Base-by-base conservation (phyloP, 495 filamentous ascomycete genomes). In the Xylona heveae region DNA sequence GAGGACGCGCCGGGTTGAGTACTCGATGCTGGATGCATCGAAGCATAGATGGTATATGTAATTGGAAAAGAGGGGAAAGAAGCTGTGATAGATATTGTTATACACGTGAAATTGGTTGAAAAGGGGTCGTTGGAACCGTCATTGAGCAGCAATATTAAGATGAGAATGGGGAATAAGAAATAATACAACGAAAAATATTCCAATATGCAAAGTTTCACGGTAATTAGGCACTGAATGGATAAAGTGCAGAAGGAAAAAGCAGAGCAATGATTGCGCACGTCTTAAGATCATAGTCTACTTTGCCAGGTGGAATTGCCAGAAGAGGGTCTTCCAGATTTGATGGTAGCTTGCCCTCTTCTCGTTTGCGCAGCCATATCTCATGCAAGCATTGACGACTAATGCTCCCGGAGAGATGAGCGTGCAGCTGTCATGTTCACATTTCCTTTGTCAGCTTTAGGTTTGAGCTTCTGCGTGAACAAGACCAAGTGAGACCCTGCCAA, bases 1-100 rank as follows among this genome's bases (percentile, higher is more conserved):
- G n/a, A 88, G 60, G 5, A 88, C 77, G 19, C 66, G 61, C 26
- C 53, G 55, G 5, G 79, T 84, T 30, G 76, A 65, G 47, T 64
- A 64, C 35, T 46, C 45, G 15, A 88, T 49, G 39, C 62, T 64
- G 2, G 51, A 41, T 8, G 54, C 43, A 40, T 71, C 66, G 45
- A 67, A 67, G 51, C 70, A 61, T 8, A 88, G 64, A 34, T 61
- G 51, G 49, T 88, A 84, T 41, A 83, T 83, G 44, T 79, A 80
- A 25, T 57, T 67, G 10, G 66, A 71, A 55, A 88, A 90, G 25
- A 79, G 56, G 23, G 69, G 70, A 49, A 88, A 90, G 62, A 83
- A 83, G 12, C 62, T 69, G 38, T 21, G 12, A 22, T 17, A 34
- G 5, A 20, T 44, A 54, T 36, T 33, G 7, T 36, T 16, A 23